These are phyloP conservation scores for Plasmodium billcollinsi DNA, from an alignment of 169 alveolate species.

Conservation along the genomic window DNA sequence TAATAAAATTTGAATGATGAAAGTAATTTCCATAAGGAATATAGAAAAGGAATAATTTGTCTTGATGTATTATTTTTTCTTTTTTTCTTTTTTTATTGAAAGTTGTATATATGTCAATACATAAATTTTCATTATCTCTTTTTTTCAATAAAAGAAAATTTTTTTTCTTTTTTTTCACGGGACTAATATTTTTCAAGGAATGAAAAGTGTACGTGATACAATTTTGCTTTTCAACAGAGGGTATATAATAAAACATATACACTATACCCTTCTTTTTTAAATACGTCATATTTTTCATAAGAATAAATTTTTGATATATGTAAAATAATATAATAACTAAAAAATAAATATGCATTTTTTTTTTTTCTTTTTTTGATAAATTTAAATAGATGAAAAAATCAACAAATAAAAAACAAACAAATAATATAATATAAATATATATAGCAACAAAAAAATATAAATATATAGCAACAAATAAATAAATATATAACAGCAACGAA, in stretches of 20 bases:
- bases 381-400: not conserved
- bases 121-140: conserved; percentile 12
- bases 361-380: not conserved
- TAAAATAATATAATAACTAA: conserved; percentile 1
- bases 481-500: too few species aligned
- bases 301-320: not conserved
- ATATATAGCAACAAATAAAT: too few species aligned
- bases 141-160: conserved; percentile 38
- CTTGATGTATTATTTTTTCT: not conserved
- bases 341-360: conserved; percentile 21
- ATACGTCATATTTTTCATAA: not conserved
- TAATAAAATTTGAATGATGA: not conserved
- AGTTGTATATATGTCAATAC: not conserved
- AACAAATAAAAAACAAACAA: too few species aligned
- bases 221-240: conserved; percentile 60
- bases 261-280: not conserved
- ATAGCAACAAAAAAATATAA: too few species aligned
- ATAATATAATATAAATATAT: too few species aligned
- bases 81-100: not conserved
- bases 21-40: not conserved
- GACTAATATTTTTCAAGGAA: conserved; percentile 13
- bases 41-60: too few species aligned
- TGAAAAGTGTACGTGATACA: not conserved
- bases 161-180: conserved; percentile 45
- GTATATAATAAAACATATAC: conserved; percentile 11